phyloP scores from a whole-genome alignment of 176 grass and related monocot genomes.

The Pontederia crassipes region DNA sequence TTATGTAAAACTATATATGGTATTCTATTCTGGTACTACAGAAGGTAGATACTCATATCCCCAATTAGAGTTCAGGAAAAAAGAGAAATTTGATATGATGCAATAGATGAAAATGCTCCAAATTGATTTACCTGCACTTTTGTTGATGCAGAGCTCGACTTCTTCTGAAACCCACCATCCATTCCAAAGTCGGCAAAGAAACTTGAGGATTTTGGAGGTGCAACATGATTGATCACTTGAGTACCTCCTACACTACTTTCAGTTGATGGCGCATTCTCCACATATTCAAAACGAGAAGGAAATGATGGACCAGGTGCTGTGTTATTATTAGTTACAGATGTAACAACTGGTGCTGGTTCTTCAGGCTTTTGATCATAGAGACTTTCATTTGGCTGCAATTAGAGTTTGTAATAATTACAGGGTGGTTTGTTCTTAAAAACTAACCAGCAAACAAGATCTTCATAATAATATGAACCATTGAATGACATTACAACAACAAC shows the following conservation, averaged over 20 bases:
- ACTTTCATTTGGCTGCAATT: slow-evolving; percentile 54
- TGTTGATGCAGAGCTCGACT: slow-evolving; percentile 39
- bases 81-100: too few relatives aligned
- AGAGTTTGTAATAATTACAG: slow-evolving; percentile 4
- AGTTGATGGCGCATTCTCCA: slow-evolving; percentile 31
- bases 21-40: too few relatives aligned
- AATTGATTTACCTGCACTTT: slow-evolving; percentile 49
- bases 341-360: slow-evolving; percentile 43
- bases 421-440: background rate
- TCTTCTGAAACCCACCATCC: slow-evolving; percentile 62
- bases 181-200: slow-evolving; percentile 82
- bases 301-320: slow-evolving; percentile 29
- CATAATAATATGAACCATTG: too few relatives aligned
- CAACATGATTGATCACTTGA: slow-evolving; percentile 44
- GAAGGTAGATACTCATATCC: too few relatives aligned
- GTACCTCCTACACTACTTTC: slow-evolving; percentile 30
- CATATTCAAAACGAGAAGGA: slow-evolving; percentile 66
- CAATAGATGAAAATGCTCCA: background rate
- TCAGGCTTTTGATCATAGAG: slow-evolving; percentile 88
- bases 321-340: slow-evolving; percentile 26
- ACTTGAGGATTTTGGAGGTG: slow-evolving; percentile 61
- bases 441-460: too few relatives aligned
- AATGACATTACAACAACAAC: too few relatives aligned
- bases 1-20: too few relatives aligned
- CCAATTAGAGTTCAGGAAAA: too few relatives aligned